Evolutionary conservation across 2,329 filamentous ascomycete species (phyloP), one percentile per base, ranked within the genome.

Genomic region (Fusarium veterinarium): DNA sequence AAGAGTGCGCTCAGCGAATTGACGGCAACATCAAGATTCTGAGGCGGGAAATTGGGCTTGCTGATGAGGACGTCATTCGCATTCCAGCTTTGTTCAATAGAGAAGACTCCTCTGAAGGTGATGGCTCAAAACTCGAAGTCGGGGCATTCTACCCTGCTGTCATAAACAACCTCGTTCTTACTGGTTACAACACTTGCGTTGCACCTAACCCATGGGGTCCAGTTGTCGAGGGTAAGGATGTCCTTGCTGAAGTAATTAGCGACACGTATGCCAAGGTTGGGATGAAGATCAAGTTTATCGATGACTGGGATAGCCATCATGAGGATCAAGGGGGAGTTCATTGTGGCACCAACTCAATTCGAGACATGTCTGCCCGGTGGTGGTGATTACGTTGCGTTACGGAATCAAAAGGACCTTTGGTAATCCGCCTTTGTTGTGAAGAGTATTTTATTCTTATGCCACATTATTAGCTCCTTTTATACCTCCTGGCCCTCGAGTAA

Each of bases 101-200:
- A 3, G 1, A 2, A 10, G 6, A 25, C 6, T 8, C 9, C 4
- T 16, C 10, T 11, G 45, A 13, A 2, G 23, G 2, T 14, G 25
- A 11, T 4, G 17, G 6, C 3, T 28, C 7, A 4, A 9, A 30
- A 10, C 4, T 40, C 17, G 8, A 28, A 40, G 56, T 37, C 17
- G 12, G 7, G 1, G 62, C 56, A 7, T 53, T 35, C 19, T 60
- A 12, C 25, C 48, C 48, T 28, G 35, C 41, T 20, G n/a, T 25
- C 4, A n/a, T 64, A 6, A 64, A 60, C 12, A 49, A 42, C n/a
- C 20, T 64, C 13, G 33, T 53, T 9, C 40, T 64, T 6, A 64
- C 56, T n/a, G 31, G 42, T 5, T 60, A 42, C n/a, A 25, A 40
- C 14, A 40, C 33, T 9, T 63, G 30, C 17, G 3, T 64, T n/a